A percentile compares a stretch with the other conserved stretches of the same genome.
Evolutionary conservation across 331 rosid genomes (phyloP).

Genomic region (Quercus tomentella): DNA sequence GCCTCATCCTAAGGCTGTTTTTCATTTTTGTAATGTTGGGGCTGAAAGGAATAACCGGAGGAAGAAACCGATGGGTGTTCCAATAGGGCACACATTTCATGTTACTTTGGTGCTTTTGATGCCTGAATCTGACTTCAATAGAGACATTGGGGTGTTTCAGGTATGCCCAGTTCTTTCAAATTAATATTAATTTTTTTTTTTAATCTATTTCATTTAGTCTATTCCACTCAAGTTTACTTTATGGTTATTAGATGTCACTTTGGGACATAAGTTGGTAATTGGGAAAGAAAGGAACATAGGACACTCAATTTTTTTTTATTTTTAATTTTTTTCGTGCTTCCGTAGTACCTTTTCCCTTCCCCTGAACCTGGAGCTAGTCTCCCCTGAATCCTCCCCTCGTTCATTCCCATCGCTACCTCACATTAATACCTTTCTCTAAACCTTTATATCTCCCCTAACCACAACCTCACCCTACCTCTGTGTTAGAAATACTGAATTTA

Average conservation of each 20-base stretch:
- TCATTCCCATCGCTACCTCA: too few relatives aligned
- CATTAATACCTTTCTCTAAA: too few relatives aligned
- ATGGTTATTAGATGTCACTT: not conserved
- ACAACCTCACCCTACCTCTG: too few relatives aligned
- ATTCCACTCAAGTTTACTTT: not conserved
- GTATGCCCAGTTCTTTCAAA: slow-evolving; percentile 20
- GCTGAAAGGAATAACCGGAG: slow-evolving; percentile 10
- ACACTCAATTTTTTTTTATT: too few relatives aligned
- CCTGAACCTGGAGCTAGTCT: too few relatives aligned
- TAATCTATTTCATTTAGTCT: not conserved
- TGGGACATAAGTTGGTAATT: not conserved
- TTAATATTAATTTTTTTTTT: not conserved
- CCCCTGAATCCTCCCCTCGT: too few relatives aligned
- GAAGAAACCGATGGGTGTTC: slow-evolving; percentile 39
- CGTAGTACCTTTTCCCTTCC: too few relatives aligned
- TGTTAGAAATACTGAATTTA: too few relatives aligned
- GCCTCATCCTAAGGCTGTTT: slow-evolving; percentile 55
- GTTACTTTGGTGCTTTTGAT: slow-evolving; percentile 53
- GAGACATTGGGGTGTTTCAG: slow-evolving; percentile 79
- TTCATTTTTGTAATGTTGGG: slow-evolving; percentile 17
- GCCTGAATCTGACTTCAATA: slow-evolving; percentile 87
- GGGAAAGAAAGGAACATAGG: too few relatives aligned
- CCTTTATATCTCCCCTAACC: too few relatives aligned
- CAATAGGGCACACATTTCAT: slow-evolving; percentile 58
- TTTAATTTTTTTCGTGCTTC: too few relatives aligned